These are phyloP conservation scores for Pinus albicaulis DNA, from an alignment of 75 land plant species.

Conservation along the genomic window DNA sequence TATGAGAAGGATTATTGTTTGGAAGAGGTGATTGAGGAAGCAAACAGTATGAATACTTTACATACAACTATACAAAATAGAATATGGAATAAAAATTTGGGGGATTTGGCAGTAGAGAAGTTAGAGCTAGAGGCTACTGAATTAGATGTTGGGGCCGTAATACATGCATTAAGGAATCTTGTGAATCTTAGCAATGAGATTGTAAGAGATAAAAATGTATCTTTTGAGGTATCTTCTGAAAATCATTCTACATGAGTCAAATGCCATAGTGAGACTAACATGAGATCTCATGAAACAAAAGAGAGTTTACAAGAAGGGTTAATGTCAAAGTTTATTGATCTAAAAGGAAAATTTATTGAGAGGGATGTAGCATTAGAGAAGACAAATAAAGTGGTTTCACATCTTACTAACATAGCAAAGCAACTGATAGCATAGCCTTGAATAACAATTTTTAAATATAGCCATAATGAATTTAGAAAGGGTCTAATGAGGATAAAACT, in stretches of 20 bases:
- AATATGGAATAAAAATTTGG: slow-evolving; percentile 7
- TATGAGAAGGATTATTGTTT: no score
- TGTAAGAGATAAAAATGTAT: no score
- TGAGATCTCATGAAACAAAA: not conserved
- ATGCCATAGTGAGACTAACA: not conserved
- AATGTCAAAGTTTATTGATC: not conserved
- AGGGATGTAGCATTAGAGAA: not conserved
- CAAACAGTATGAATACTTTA: slow-evolving; percentile 11
- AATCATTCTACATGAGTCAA: not conserved
- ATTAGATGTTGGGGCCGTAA: slow-evolving; percentile 18
- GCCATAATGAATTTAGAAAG: not conserved
- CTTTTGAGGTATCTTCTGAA: no score
- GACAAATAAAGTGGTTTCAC: not conserved
- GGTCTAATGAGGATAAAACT: not conserved
- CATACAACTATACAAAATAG: slow-evolving; percentile 4
- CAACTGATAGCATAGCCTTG: not conserved
- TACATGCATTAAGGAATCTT: slow-evolving; percentile 18
- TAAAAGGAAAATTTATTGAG: not conserved
- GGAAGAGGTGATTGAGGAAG: slow-evolving; percentile 25
- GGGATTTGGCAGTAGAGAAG: slow-evolving; percentile 12
- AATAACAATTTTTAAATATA: not conserved
- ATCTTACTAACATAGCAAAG: no score
- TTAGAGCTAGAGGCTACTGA: slow-evolving; percentile 18
- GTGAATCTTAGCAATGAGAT: slow-evolving; percentile 14
- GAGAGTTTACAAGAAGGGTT: not conserved